A percentile compares a stretch with the other conserved stretches of the same genome.
Evolutionary conservation across 805 yeast species (phyloP).

Genomic region (Middelhovenomyces tepae): DNA sequence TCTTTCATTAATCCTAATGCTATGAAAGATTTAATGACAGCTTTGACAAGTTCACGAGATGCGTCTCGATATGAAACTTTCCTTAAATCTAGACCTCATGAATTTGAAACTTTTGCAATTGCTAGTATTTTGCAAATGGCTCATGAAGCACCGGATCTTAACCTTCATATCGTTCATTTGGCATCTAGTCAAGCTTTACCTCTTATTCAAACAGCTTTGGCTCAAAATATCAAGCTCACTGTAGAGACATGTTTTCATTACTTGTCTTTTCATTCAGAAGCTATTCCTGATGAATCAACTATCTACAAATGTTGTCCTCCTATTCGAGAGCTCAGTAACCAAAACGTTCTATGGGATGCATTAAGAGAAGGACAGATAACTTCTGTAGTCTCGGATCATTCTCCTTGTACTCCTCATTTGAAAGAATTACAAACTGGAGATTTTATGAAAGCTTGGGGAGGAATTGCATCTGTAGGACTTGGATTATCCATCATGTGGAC

Average conservation of each 20-base stretch:
- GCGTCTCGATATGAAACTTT: conserved; percentile 51
- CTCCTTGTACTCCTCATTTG: conserved; percentile 90
- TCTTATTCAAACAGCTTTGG: conserved; percentile 56
- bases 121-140: conserved; percentile 60
- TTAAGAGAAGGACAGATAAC: conserved; percentile 55
- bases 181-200: conserved; percentile 83
- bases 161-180: conserved; percentile 80
- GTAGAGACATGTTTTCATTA: conserved; percentile 96
- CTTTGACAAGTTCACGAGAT: conserved; percentile 22
- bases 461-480: conserved; percentile 85
- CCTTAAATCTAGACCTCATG: conserved; percentile 79
- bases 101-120: conserved; percentile 79
- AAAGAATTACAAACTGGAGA: conserved; percentile 78
- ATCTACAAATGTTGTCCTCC: conserved; percentile 95
- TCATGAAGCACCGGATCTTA: conserved; percentile 26
- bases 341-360: conserved; percentile 71
- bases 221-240: conserved; percentile 36
- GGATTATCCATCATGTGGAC: conserved; percentile 80
- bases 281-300: conserved; percentile 67
- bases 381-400: conserved; percentile 90
- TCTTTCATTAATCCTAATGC: conserved; percentile 13
- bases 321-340: conserved; percentile 66
- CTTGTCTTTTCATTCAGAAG: conserved; percentile 67
- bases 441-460: conserved; percentile 94
- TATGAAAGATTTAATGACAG: no score